Percentiles rank a stretch among this genome's conserved stretches.
Evolutionary conservation across 2,329 filamentous ascomycete species (phyloP).

Genomic region (Colletotrichum sp.): DNA sequence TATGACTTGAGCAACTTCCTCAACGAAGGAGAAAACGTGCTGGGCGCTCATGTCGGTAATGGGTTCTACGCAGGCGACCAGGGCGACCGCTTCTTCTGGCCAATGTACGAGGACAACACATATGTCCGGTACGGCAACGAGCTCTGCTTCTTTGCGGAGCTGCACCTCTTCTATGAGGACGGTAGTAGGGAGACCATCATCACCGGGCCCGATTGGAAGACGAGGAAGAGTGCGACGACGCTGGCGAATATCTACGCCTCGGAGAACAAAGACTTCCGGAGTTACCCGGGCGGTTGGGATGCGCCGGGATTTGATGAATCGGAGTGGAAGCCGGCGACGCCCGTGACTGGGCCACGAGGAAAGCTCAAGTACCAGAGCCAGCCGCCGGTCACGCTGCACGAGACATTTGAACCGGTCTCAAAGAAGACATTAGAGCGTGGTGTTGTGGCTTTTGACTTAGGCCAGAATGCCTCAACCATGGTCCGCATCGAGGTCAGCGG

Average conservation of each 20-base stretch:
- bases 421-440: conserved; percentile 21
- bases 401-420: conserved; percentile 35
- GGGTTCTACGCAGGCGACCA: conserved; percentile 50
- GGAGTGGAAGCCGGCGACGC: conserved; percentile 36
- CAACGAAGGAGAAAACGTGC: conserved; percentile 35
- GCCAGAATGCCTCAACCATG: conserved; percentile 30
- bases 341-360: conserved; percentile 41
- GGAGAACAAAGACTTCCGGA: conserved; percentile 39
- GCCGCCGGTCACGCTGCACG: conserved; percentile 40
- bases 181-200: conserved; percentile 38
- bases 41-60: conserved; percentile 46
- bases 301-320: conserved; percentile 25
- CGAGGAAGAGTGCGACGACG: conserved; percentile 41
- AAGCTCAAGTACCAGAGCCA: conserved; percentile 43
- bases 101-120: conserved; percentile 45
- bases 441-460: conserved; percentile 25
- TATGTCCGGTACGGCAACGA: conserved; percentile 43
- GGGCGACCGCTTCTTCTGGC: conserved; percentile 46
- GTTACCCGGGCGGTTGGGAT: conserved; percentile 39
- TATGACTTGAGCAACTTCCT: conserved; percentile 44
- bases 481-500: conserved; percentile 25
- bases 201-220: conserved; percentile 40
- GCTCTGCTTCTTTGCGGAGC: conserved; percentile 43
- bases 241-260: conserved; percentile 45
- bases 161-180: conserved; percentile 41